phyloP scores from a whole-genome alignment of 139 green algal genomes.

The Raphidocelis subcapitata region DNA sequence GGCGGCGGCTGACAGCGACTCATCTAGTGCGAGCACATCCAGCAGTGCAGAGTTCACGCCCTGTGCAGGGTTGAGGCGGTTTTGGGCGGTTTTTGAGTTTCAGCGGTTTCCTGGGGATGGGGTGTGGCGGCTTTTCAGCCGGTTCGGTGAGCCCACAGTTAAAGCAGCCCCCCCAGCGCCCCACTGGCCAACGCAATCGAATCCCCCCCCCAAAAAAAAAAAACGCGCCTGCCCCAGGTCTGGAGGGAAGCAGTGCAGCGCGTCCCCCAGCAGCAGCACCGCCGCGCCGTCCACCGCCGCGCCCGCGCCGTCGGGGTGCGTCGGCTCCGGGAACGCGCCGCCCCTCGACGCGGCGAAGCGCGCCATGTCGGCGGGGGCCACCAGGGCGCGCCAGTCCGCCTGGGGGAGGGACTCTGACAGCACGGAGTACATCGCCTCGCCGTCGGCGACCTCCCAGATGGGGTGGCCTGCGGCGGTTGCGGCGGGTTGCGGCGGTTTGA shows the following conservation, averaged over 20 bases:
- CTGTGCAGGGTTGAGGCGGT: too few relatives aligned
- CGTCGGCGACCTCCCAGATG: constrained; percentile 14
- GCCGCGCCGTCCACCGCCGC: background rate
- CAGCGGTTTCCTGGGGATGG: too few relatives aligned
- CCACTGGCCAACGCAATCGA: too few relatives aligned
- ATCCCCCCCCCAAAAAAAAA: too few relatives aligned
- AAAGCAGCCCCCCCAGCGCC: too few relatives aligned
- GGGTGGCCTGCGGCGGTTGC: constrained; percentile 16
- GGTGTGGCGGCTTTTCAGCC: too few relatives aligned
- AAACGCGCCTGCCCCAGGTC: constrained; percentile 10
- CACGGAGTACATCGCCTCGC: constrained; percentile 13
- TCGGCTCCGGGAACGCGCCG: constrained; percentile 18
- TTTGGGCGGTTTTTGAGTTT: too few relatives aligned
- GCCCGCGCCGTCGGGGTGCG: constrained; percentile 9
- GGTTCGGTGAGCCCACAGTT: too few relatives aligned
- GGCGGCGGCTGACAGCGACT: too few relatives aligned
- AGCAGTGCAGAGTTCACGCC: too few relatives aligned
- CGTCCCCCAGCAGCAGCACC: constrained; percentile 26
- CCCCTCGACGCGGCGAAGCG: constrained; percentile 12
- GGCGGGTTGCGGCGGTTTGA: too few relatives aligned
- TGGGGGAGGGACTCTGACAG: constrained; percentile 22
- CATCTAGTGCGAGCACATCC: too few relatives aligned
- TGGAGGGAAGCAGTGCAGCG: constrained; percentile 28
- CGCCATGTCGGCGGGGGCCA: constrained; percentile 15
- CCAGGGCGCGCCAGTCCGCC: constrained; percentile 12